Evolutionary conservation across 768 basidiomycete species (phyloP), one percentile per base, ranked within the genome.

Genomic region (Suillus lakei): DNA sequence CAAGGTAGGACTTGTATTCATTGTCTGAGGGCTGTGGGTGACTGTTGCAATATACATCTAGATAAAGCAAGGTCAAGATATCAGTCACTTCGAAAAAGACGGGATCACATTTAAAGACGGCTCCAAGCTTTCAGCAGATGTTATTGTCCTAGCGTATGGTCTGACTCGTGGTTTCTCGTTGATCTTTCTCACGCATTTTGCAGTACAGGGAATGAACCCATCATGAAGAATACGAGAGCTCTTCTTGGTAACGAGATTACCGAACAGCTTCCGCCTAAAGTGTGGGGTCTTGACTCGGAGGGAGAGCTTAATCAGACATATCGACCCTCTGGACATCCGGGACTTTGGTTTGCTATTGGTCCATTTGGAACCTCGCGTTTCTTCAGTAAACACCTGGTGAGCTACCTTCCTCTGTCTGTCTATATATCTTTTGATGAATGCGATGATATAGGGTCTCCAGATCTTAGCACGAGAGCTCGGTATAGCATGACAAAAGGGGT

Each of bases 81-180:
- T 81, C 68, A 74, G 72, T 54, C 74, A 79, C 60, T 66, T 71
- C 81, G 66, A 81, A 78, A 71, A 78, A 77, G 68, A 80, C 78
- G 80, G 81, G 15, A 66, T 84, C 5, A 71, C 74, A 63, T 84
- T 83, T 67, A 73, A 72, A 9, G 72, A 83, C 63, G 79, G 80
- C 18, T 75, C 70, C 60, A 73, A 76, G 54, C 68, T 83, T 39
- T 71, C 81, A 30, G 82, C 78, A 38, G 84, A 85, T 66, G 75
- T 83, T 36, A 77, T 85, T 28, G 77, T 86, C 21, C 79, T 81
- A 63, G 82, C 83, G 2, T 85, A 84, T 21, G 84, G 83, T 66
- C 83, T 72, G 30, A 67, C 28, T 28, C 12, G 5, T 38, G 8
- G 23, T 38, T 18, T 36, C 23, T 36, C n/a, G n/a, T 55, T 16